Percentiles rank a stretch among this genome's conserved stretches.
phyloP scores from a whole-genome alignment of 192 early-diverging fungal genomes.

The Coemansia sp. region DNA sequence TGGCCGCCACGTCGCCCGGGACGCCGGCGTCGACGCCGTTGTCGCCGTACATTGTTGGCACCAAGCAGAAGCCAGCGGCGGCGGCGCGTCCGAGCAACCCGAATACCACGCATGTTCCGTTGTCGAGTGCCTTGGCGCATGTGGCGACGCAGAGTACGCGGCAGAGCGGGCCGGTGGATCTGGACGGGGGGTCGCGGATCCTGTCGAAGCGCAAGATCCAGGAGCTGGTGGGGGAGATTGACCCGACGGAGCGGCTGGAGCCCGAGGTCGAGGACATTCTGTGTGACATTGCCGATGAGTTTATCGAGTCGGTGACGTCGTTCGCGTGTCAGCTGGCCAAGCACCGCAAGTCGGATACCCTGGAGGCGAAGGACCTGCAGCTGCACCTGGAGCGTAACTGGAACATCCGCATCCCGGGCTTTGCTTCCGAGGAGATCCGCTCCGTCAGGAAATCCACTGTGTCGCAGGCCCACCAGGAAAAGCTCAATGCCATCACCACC shows the following conservation, averaged over 20 bases:
- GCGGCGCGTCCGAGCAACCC: slow-evolving; percentile 9
- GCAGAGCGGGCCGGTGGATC: slow-evolving; percentile 34
- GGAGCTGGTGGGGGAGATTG: slow-evolving; percentile 79
- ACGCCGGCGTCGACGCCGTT: slow-evolving; percentile 17
- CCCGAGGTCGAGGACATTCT: slow-evolving; percentile 82
- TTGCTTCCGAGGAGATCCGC: slow-evolving; percentile 74
- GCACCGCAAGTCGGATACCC: slow-evolving; percentile 68
- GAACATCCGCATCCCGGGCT: slow-evolving; percentile 86
- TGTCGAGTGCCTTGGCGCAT: slow-evolving; percentile 41
- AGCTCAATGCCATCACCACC: slow-evolving; percentile 55
- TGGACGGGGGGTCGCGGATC: slow-evolving; percentile 43
- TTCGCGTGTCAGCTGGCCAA: slow-evolving; percentile 80
- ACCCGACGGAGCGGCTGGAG: slow-evolving; percentile 69
- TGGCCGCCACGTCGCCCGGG: slow-evolving; percentile 4
- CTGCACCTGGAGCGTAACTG: slow-evolving; percentile 84
- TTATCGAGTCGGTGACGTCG: slow-evolving; percentile 76
- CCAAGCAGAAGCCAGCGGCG: slow-evolving; percentile 1
- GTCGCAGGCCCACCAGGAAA: slow-evolving; percentile 59
- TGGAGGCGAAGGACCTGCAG: slow-evolving; percentile 84
- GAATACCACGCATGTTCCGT: slow-evolving; percentile 23
- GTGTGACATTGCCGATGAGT: slow-evolving; percentile 79
- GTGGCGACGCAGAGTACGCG: slow-evolving; percentile 44
- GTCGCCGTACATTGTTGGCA: slow-evolving; percentile 21
- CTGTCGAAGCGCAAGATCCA: slow-evolving; percentile 75
- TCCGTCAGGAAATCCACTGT: slow-evolving; percentile 64